These are phyloP conservation scores for Acacia crassicarpa DNA, from an alignment of 306 rosid genomes.

Conservation along the genomic window DNA sequence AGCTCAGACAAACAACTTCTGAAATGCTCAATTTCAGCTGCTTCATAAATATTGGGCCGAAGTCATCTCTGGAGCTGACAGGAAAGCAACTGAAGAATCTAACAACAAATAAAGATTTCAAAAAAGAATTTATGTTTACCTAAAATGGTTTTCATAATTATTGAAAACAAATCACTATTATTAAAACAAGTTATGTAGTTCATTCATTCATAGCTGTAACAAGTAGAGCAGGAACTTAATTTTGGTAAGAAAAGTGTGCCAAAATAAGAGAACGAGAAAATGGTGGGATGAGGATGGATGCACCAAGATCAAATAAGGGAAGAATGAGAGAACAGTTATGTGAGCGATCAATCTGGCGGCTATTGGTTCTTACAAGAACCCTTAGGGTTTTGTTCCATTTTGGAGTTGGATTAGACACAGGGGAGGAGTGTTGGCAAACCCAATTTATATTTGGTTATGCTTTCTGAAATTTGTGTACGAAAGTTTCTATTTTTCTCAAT, in stretches of 20 bases:
- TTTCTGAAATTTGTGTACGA: background rate
- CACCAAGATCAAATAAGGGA: constrained; percentile 25
- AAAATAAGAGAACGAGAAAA: background rate
- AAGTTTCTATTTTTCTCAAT: background rate
- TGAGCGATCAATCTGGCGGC: constrained; percentile 73
- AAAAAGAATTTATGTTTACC: background rate
- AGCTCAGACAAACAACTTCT: constrained; percentile 41
- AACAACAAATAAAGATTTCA: background rate
- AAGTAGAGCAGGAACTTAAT: background rate
- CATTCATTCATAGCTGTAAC: constrained; percentile 4
- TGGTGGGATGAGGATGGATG: constrained; percentile 15
- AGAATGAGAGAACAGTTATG: constrained; percentile 12
- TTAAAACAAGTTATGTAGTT: background rate
- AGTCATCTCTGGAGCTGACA: constrained; percentile 27
- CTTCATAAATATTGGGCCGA: constrained; percentile 32
- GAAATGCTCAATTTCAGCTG: constrained; percentile 33
- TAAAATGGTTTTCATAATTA: constrained; percentile 21
- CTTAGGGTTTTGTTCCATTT: constrained; percentile 83
- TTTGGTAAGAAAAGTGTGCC: background rate
- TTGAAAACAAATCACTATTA: constrained; percentile 13
- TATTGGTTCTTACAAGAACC: constrained; percentile 73
- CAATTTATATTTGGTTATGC: background rate
- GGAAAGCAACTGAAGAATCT: constrained; percentile 28
- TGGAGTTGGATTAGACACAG: constrained; percentile 64
- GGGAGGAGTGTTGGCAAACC: constrained; percentile 28